Base-by-base conservation (phyloP, 768 basidiomycete genomes). In the Amanita muscaria region DNA sequence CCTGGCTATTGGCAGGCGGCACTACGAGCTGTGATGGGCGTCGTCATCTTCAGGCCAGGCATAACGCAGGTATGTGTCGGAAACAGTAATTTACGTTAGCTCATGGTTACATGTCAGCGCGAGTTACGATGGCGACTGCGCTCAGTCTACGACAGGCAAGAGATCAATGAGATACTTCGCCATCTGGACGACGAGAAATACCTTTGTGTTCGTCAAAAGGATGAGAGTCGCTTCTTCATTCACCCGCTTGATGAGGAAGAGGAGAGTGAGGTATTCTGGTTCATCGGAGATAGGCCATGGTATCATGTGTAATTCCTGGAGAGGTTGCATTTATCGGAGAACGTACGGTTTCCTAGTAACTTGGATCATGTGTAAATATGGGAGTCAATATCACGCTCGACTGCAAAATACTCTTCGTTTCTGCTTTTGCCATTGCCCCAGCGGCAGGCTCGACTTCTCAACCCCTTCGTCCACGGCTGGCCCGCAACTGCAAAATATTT, bases 111-210 rank as follows among this genome's bases (percentile, higher is more conserved):
- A 6, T 40, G 12, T 18, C 49, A 88, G 86, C 65, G 66, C 10
- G 83, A 88, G 56, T 63, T 89, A 44, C 69, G 76, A 41, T 86
- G 83, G 83, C 68, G 83, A 37, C 64, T 90, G 46, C 69, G 79
- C 49, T 65, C 74, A 12, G 76, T 82, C 16, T 89, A 88, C 51
- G 87, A 90, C 56, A 69, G 80, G 44, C 82, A 82, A 50, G 88
- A 89, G 56, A 64, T 84, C 19, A 62, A 68, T 38, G 86, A 88
- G n/a, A 48, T 83, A 16, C 55, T 87, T 36, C 60, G 63, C 11
- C 70, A 70, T 43, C 60, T 89, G 40, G 56, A 61, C 16, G 69
- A 70, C n/a, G 76, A 78, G 23, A 72, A 75, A 7, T 73, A 67
- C 46, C 45, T 83, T 22, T 60, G 61, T 34, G 51, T 62, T 50